Evolutionary conservation across 768 basidiomycete genomes (phyloP), one percentile per base, ranked within the genome.

Genomic region (Sarcodon sp.): DNA sequence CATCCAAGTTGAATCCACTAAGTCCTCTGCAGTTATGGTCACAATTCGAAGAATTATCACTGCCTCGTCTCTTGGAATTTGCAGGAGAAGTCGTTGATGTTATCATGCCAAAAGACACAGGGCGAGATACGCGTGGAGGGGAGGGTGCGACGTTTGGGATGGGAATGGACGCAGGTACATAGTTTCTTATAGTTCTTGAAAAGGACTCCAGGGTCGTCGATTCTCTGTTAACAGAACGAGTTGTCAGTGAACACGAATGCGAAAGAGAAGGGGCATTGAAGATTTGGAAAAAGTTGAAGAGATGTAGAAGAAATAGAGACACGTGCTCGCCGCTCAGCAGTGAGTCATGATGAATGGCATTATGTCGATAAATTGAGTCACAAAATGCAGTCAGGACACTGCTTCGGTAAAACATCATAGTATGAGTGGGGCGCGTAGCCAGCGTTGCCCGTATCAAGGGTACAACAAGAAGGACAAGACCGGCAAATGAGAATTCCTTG

Each of bases 151-250:
- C 68, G 1, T 65, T 59, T 1, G 76, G 69, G 31, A 77, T 69
- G 11, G 72, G 64, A 45, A 76, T 72, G 7, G 72, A 70, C 13
- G 70, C 65, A 3, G 76, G 77, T 7, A 76, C 71, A 47, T 79
- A 79, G 51, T 64, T 69, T 43, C 76, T 72, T 27, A 79, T 63
- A 8, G 75, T 69, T 15, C 71, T 70, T 8, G 77, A 73, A 52
- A 79, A 65, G 18, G 65, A 66, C 59, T 76, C 73, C 15, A 78
- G 63, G 48, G 73, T 66, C 0, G 74, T 69, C 7, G 69, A 69
- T 50, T 67, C 71, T n/a, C 74, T 76, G 56, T 33, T 16, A 18
- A 37, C 39, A 41, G 27, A 41, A 32, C n/a, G 21, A 43, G 10
- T 35, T n/a, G 34, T 43, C 13, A 36, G 37, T 35, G 18, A n/a